phyloP scores from a whole-genome alignment of 1,284 basidiomycete species.

The Gomphus sp. region DNA sequence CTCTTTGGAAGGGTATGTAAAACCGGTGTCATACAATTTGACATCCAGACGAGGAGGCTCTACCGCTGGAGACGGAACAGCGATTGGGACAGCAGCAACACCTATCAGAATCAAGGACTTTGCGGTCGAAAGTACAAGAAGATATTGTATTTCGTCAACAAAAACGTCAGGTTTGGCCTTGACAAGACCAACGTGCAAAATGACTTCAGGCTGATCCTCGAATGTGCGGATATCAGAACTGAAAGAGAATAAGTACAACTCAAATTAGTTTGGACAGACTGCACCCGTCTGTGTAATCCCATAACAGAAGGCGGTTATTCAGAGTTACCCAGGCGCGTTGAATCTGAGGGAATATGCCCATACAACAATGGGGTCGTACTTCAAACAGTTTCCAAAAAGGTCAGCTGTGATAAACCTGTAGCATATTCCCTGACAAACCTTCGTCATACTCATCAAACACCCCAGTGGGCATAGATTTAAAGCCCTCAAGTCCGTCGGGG shows the following conservation, averaged over 20 bases:
- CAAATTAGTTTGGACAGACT: constrained; percentile 21
- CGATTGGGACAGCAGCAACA: constrained; percentile 49
- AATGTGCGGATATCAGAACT: constrained; percentile 84
- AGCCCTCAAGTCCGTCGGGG: constrained; percentile 75
- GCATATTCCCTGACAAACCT: not conserved
- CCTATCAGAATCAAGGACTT: constrained; percentile 82
- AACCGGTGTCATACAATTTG: constrained; percentile 78
- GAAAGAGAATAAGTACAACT: constrained; percentile 10
- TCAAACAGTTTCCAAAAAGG: constrained; percentile 2
- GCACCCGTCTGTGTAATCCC: constrained; percentile 93
- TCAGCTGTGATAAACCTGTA: constrained; percentile 33
- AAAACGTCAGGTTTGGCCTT: constrained; percentile 79
- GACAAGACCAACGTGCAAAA: constrained; percentile 79
- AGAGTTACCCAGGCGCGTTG: constrained; percentile 95
- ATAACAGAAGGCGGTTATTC: constrained; percentile 90
- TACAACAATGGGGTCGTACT: constrained; percentile 25
- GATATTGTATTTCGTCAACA: constrained; percentile 83
- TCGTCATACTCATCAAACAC: constrained; percentile 8
- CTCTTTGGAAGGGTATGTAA: constrained; percentile 33
- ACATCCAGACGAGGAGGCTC: constrained; percentile 53
- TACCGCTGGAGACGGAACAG: constrained; percentile 30
- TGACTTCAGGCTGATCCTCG: constrained; percentile 86
- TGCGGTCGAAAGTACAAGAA: constrained; percentile 89
- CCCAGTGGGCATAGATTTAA: constrained; percentile 47
- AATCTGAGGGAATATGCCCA: constrained; percentile 92